Evolutionary conservation across 805 yeast genomes (phyloP).

Genomic region (Pichia nakasei): DNA sequence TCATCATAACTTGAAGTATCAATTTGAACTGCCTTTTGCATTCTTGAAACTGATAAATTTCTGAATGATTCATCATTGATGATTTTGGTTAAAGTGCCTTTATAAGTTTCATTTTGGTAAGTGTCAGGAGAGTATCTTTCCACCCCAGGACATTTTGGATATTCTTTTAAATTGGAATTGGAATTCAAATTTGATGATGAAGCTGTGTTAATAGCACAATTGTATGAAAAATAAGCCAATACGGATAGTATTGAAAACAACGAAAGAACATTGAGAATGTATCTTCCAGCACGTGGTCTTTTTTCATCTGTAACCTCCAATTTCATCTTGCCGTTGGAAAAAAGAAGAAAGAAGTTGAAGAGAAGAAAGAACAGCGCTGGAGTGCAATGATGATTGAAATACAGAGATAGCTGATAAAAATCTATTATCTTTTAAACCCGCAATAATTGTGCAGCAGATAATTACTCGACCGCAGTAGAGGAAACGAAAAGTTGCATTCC

Average conservation of each 20-base stretch:
- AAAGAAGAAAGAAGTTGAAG: too few species aligned
- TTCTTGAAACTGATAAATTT: constrained; percentile 33
- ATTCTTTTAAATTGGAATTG: not conserved
- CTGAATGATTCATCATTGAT: constrained; percentile 31
- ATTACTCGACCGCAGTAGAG: too few species aligned
- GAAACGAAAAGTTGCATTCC: too few species aligned
- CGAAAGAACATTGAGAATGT: not conserved
- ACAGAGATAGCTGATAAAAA: too few species aligned
- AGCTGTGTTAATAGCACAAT: not conserved
- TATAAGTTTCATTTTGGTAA: constrained; percentile 21
- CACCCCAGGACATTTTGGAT: constrained; percentile 11
- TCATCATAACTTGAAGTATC: constrained; percentile 60
- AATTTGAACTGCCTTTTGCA: constrained; percentile 52
- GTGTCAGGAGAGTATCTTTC: constrained; percentile 23
- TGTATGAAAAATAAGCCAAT: not conserved
- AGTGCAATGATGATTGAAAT: too few species aligned
- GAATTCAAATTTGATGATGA: not conserved
- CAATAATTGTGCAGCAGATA: too few species aligned
- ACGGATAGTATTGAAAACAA: not conserved
- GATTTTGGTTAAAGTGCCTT: constrained; percentile 27
- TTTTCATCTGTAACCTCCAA: too few species aligned
- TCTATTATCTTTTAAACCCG: too few species aligned
- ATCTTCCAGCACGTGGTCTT: not conserved
- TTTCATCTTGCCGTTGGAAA: too few species aligned
- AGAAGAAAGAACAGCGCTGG: too few species aligned